A percentile compares a stretch with the other conserved stretches of the same genome.
phyloP scores from a whole-genome alignment of 805 yeast species.

The Candida sphagnicola region DNA sequence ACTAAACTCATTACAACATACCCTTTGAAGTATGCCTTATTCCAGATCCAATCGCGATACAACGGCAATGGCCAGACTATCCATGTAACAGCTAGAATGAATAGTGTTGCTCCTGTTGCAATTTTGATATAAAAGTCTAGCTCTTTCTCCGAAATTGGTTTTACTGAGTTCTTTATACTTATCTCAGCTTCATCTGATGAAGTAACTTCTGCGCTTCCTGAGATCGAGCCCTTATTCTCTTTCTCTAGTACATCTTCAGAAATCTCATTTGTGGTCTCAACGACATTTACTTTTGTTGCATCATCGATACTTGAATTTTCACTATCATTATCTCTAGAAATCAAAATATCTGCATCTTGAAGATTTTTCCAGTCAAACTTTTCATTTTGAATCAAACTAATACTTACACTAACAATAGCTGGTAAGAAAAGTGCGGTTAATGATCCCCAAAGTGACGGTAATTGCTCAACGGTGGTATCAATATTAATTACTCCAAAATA shows the following conservation, averaged over 20 bases:
- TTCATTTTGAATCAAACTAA: slow-evolving; percentile 18
- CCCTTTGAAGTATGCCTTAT: slow-evolving; percentile 33
- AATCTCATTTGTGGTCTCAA: not conserved
- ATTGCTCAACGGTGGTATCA: slow-evolving; percentile 22
- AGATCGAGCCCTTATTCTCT: slow-evolving; percentile 1
- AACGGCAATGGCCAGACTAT: slow-evolving; percentile 42
- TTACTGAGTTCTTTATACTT: not conserved
- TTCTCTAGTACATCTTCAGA: not conserved
- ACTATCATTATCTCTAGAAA: slow-evolving; percentile 10
- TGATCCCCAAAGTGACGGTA: slow-evolving; percentile 32
- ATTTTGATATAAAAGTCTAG: slow-evolving; percentile 17
- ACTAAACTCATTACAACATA: slow-evolving; percentile 33
- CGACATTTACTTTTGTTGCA: not conserved
- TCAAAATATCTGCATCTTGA: slow-evolving; percentile 14
- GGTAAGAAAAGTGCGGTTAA: slow-evolving; percentile 31
- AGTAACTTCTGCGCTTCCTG: not conserved
- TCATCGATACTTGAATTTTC: not conserved
- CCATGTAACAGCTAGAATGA: slow-evolving; percentile 31
- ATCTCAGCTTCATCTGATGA: slow-evolving; percentile 3
- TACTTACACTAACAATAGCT: slow-evolving; percentile 20
- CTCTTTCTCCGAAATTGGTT: slow-evolving; percentile 7
- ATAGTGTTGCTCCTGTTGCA: slow-evolving; percentile 20
- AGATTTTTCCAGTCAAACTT: slow-evolving; percentile 27
- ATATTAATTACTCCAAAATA: slow-evolving; percentile 24
- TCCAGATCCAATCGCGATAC: slow-evolving; percentile 39